Percentiles rank a stretch among this genome's conserved stretches.
phyloP scores from a whole-genome alignment of 176 grass and related monocot species.

The Carex myosuroides region DNA sequence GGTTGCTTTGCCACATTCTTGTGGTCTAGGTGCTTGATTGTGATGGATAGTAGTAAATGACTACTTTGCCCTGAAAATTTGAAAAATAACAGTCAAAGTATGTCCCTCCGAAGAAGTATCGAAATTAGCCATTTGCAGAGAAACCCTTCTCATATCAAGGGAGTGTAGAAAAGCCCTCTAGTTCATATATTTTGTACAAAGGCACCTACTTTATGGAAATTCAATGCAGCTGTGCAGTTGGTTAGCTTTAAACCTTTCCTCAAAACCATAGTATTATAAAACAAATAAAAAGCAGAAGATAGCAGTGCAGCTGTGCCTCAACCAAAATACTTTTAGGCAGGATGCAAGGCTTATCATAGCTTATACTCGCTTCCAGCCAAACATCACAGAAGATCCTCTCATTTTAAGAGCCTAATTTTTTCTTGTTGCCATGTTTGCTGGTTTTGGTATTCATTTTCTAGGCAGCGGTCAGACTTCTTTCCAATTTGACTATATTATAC shows the following conservation, averaged over 20 bases:
- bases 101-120: conserved; percentile 2
- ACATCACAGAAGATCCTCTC: not conserved
- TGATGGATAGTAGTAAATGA: conserved; percentile 75
- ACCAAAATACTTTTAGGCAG: not conserved
- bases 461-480: not conserved
- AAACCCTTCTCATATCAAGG: not conserved
- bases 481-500: not conserved
- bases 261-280: not conserved
- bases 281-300: not conserved
- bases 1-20: conserved; percentile 71
- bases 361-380: not conserved
- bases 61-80: conserved; percentile 65
- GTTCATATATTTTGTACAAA: not conserved
- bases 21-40: conserved; percentile 86
- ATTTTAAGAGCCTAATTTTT: not conserved
- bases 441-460: conserved; percentile 11
- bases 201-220: not conserved
- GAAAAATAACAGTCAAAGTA: conserved; percentile 1
- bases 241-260: not conserved
- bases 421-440: not conserved
- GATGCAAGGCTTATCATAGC: not conserved
- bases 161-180: not conserved
- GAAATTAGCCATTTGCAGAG: not conserved
- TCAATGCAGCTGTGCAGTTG: not conserved
- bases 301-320: not conserved